Conservation (phyloP, 2,329 filamentous ascomycete genomes). For the Diaporthe australafricana region DNA sequence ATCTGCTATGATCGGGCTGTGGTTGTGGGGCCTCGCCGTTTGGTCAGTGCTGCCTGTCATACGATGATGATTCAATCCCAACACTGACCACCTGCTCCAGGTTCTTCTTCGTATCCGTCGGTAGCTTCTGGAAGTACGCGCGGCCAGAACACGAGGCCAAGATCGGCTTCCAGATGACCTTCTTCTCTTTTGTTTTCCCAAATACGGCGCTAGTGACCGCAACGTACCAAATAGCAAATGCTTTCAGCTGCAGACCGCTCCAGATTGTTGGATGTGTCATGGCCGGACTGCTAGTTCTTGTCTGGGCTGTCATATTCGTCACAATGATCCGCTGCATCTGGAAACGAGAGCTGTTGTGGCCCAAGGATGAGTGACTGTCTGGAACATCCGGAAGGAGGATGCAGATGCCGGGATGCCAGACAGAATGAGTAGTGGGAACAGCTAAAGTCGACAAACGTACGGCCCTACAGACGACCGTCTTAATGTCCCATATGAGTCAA, state of each 20-base stretch:
- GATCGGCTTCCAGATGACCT: conserved; percentile 85
- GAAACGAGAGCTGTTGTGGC: conserved; percentile 66
- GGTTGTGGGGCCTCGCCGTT: conserved; percentile 84
- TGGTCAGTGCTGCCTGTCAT: conserved; percentile 58
- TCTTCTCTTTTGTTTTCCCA: conserved; percentile 86
- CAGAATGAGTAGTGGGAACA: neutral
- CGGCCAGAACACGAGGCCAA: conserved; percentile 58
- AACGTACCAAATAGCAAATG: conserved; percentile 76
- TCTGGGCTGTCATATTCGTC: conserved; percentile 76
- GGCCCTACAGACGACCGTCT: neutral
- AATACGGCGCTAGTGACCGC: conserved; percentile 81
- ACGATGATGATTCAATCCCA: neutral
- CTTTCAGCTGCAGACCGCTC: conserved; percentile 70
- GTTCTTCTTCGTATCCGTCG: conserved; percentile 84
- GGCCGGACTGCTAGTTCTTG: conserved; percentile 71
- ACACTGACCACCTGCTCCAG: conserved; percentile 4
- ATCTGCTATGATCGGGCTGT: conserved; percentile 74
- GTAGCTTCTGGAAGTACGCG: conserved; percentile 78
- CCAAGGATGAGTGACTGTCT: conserved; percentile 31
- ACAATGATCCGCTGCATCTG: conserved; percentile 79
- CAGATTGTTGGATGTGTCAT: conserved; percentile 76
- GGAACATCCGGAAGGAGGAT: neutral
- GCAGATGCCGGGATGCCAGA: neutral
- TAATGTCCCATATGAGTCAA: neutral
- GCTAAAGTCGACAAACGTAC: neutral